Evolutionary conservation across 768 basidiomycete species (phyloP), one percentile per base, ranked within the genome.

Genomic region (Tulasnella sp.): DNA sequence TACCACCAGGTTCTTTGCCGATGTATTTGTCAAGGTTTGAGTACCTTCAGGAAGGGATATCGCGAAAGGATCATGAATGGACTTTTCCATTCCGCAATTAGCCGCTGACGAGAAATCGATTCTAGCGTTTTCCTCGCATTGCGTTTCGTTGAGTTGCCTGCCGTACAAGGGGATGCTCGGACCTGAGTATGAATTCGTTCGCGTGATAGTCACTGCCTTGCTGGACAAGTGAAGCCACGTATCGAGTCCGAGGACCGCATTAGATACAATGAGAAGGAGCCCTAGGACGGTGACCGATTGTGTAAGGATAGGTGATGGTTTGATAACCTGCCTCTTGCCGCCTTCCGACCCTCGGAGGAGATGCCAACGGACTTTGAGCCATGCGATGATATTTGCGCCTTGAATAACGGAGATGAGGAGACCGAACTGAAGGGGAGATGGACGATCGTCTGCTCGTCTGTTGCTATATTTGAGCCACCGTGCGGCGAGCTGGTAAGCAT

Each of bases 171-270:
- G 44, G 39, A 24, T 5, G 14, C 1, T n/a, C 7, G 73, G 40
- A 10, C 39, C 21, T 7, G 73, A 27, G 36, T 74, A 74, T n/a
- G 73, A 31, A 40, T 9, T 38, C 38, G 16, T 74, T 31, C n/a
- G 24, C 3, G 73, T 39, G 73, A 74, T 40, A 16, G 27, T n/a
- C 18, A 38, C 16, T 2, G 73, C 73, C 38, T 46, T 40, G 73
- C 73, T 74, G 2, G 73, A 74, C 39, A 74, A 24, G 44, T 74
- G 73, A 14, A 74, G 73, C 73, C 73, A 74, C n/a, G 73, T 74
- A 46, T 74, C 73, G n/a, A 74, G 73, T 8, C 38, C 39, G 21
- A 21, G 7, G 1, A 21, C 36, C 27, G 73, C 74, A 42, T 75
- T 44, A n/a, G 74, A 75, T 27, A 75, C n/a, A 44, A 75, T 44